Conservation (phyloP, 352 stramenopile genomes). For the Phytophthora pistaciae region DNA sequence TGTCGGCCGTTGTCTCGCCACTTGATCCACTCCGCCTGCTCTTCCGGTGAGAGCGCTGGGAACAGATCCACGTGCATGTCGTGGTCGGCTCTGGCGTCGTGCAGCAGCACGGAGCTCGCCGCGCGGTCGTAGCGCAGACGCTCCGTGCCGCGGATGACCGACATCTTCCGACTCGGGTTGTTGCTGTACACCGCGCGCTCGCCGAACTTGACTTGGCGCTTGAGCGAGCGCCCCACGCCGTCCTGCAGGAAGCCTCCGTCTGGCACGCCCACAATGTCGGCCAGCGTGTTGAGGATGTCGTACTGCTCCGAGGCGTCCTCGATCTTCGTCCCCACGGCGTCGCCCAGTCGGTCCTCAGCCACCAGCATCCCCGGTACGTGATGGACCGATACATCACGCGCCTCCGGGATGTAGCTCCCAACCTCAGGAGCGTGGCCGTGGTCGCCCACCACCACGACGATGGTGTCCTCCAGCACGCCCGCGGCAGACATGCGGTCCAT, state of each 20-base stretch:
- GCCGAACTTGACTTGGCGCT: background rate
- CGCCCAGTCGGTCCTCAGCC: background rate
- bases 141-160: background rate
- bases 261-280: background rate
- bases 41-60: background rate
- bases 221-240: background rate
- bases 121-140: background rate
- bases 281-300: background rate
- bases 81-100: background rate
- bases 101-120: background rate
- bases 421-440: background rate
- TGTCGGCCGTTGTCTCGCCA: background rate
- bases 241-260: background rate
- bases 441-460: background rate
- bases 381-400: background rate
- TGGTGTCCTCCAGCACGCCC: slow-evolving; percentile 56
- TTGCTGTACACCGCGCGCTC: background rate
- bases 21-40: background rate
- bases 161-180: background rate
- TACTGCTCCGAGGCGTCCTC: background rate
- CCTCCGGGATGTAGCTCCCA: background rate
- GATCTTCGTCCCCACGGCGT: background rate
- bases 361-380: background rate
- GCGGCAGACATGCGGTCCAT: slow-evolving; percentile 49
- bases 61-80: background rate